A percentile compares a stretch with the other conserved stretches of the same genome.
These are phyloP conservation scores for Echinosophora koreensis DNA, from an alignment of 306 rosid genomes.

Conservation along the genomic window DNA sequence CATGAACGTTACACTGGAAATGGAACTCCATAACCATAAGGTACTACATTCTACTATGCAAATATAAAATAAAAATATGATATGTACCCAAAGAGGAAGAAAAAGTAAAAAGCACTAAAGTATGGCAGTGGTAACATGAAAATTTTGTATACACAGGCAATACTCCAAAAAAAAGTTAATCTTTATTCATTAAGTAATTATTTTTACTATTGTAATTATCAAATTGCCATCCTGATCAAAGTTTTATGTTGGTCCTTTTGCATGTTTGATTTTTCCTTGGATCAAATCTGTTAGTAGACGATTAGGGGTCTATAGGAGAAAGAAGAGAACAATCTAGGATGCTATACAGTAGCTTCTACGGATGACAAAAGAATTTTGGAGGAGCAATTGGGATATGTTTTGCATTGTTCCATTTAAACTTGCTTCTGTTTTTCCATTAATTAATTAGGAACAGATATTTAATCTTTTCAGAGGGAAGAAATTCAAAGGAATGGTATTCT, in stretches of 20 bases:
- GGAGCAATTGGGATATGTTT: neutral
- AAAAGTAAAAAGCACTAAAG: neutral
- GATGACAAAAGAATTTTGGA: conserved; percentile 2
- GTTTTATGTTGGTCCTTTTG: conserved; percentile 3
- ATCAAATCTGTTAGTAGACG: neutral
- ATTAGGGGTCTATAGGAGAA: conserved; percentile 17
- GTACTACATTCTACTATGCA: conserved; percentile 20
- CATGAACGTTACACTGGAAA: conserved; percentile 12
- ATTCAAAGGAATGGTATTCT: neutral
- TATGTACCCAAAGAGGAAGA: conserved; percentile 8
- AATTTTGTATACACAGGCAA: neutral
- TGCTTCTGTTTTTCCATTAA: neutral
- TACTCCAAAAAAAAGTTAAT: neutral
- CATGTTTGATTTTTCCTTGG: neutral
- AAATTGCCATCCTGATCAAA: conserved; percentile 23
- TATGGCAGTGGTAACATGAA: neutral
- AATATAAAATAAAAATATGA: conserved; percentile 13
- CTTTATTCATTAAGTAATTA: neutral
- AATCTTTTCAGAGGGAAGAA: conserved; percentile 3
- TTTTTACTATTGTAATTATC: neutral
- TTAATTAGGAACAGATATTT: neutral
- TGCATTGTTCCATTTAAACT: conserved; percentile 8
- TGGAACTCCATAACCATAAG: neutral
- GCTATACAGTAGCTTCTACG: neutral
- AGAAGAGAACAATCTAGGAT: conserved; percentile 24